Conservation (phyloP, 179 eudicot genomes). For the Spinacia oleracea region DNA sequence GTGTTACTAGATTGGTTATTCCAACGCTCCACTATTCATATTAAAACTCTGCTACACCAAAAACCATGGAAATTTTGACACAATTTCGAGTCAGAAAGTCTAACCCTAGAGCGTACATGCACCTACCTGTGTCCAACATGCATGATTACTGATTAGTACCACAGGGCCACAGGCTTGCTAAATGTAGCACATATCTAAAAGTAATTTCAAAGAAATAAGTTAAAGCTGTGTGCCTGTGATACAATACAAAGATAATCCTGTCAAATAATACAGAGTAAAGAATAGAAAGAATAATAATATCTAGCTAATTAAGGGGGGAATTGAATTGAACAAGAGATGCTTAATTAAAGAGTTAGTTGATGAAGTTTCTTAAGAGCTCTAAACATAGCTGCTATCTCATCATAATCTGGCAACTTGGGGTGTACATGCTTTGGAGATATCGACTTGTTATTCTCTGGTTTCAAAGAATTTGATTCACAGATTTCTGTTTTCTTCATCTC, state of each 20-base stretch:
- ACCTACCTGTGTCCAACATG: too few relatives aligned
- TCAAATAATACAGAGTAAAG: too few relatives aligned
- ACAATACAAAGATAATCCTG: too few relatives aligned
- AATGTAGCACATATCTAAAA: not conserved
- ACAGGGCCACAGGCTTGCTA: too few relatives aligned
- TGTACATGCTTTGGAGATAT: constrained; percentile 53
- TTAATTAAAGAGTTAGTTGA: constrained; percentile 17
- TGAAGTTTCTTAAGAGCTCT: constrained; percentile 58
- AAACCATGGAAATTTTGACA: too few relatives aligned
- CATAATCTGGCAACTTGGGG: constrained; percentile 87
- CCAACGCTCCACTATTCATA: not conserved
- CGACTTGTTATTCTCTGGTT: constrained; percentile 21
- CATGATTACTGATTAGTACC: too few relatives aligned
- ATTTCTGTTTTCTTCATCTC: constrained; percentile 19
- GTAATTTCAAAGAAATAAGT: not conserved
- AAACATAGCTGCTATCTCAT: constrained; percentile 61
- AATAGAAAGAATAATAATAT: too few relatives aligned
- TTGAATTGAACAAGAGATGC: not conserved
- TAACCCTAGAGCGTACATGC: too few relatives aligned
- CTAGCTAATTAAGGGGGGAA: not conserved
- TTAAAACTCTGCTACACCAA: too few relatives aligned
- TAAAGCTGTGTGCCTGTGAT: too few relatives aligned
- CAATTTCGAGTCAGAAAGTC: too few relatives aligned
- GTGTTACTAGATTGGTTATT: not conserved
- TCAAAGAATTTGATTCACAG: constrained; percentile 37